These are phyloP conservation scores for Tolypocladium paradoxum DNA, from an alignment of 2,329 filamentous ascomycete species.

Conservation along the genomic window DNA sequence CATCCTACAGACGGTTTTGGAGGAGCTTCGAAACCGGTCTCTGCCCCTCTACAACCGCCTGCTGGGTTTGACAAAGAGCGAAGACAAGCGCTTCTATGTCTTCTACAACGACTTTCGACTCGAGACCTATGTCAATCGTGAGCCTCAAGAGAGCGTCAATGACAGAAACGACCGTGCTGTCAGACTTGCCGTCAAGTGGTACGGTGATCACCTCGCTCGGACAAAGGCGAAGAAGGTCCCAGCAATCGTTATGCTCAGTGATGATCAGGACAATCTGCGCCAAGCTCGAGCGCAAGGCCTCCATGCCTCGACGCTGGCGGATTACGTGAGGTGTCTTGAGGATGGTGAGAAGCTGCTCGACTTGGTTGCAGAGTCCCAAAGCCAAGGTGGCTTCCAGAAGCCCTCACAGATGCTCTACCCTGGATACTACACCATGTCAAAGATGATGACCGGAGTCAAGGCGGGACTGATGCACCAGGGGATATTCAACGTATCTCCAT, in stretches of 20 bases:
- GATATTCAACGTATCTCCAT: slow-evolving; percentile 89
- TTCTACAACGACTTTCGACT: slow-evolving; percentile 98
- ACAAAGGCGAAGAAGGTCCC: slow-evolving; percentile 54
- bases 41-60: slow-evolving; percentile 91
- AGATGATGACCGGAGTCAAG: slow-evolving; percentile 89
- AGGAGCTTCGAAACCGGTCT: slow-evolving; percentile 90
- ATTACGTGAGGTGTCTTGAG: slow-evolving; percentile 77
- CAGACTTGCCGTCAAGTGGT: slow-evolving; percentile 79
- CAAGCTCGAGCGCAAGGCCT: slow-evolving; percentile 71
- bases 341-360: slow-evolving; percentile 80
- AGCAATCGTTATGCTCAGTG: slow-evolving; percentile 82
- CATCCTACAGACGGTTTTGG: slow-evolving; percentile 88
- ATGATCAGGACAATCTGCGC: slow-evolving; percentile 77
- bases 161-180: slow-evolving; percentile 94
- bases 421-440: slow-evolving; percentile 81
- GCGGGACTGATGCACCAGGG: slow-evolving; percentile 85
- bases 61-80: slow-evolving; percentile 81
- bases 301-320: slow-evolving; percentile 53
- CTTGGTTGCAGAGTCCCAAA: slow-evolving; percentile 78
- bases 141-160: slow-evolving; percentile 77
- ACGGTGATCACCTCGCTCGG: slow-evolving; percentile 65
- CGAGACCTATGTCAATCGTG: slow-evolving; percentile 75
- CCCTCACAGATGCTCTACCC: slow-evolving; percentile 66
- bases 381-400: slow-evolving; percentile 53
- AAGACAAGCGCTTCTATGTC: slow-evolving; percentile 95